A percentile compares a stretch with the other conserved stretches of the same genome.
Conservation (phyloP, 768 basidiomycete species). For the Pleurotus eryngii region DNA sequence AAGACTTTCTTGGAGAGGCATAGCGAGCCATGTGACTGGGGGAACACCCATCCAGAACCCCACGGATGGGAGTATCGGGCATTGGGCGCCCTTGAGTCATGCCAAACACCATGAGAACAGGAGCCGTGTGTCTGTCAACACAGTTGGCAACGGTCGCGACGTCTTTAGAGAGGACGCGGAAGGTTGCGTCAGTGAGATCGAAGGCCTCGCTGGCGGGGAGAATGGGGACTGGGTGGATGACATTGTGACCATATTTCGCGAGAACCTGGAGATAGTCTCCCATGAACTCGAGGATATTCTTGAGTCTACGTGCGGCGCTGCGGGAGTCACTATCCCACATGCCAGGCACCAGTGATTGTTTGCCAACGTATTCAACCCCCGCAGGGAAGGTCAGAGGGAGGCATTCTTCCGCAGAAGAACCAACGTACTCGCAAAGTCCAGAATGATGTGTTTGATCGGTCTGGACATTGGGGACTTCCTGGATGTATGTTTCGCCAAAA, state of each 20-base stretch:
- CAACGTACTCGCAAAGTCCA: constrained; percentile 15
- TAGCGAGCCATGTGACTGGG: constrained; percentile 11
- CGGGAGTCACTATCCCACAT: constrained; percentile 9
- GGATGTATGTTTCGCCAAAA: no score
- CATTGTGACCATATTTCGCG: not conserved
- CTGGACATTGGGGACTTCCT: not conserved
- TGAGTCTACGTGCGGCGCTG: not conserved
- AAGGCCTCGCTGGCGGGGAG: not conserved
- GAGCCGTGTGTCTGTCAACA: not conserved
- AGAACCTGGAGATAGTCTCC: not conserved
- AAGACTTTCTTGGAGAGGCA: constrained; percentile 13
- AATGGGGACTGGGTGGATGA: constrained; percentile 1
- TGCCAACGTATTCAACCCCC: constrained; percentile 12
- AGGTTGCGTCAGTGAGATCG: constrained; percentile 1
- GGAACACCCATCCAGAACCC: constrained; percentile 8
- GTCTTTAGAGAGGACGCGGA: constrained; percentile 3
- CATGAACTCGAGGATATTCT: constrained; percentile 1
- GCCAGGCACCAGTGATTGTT: constrained; percentile 13
- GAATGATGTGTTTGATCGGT: constrained; percentile 9
- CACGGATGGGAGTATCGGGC: constrained; percentile 7
- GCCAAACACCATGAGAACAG: not conserved
- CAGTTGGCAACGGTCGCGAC: not conserved
- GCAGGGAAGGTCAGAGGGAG: no score
- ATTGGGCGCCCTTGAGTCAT: constrained; percentile 1
- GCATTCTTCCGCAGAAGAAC: not conserved